Percentiles rank a stretch among this genome's conserved stretches.
Conservation (phyloP, 805 yeast species). For the Kluyveromyces wickerhamii region DNA sequence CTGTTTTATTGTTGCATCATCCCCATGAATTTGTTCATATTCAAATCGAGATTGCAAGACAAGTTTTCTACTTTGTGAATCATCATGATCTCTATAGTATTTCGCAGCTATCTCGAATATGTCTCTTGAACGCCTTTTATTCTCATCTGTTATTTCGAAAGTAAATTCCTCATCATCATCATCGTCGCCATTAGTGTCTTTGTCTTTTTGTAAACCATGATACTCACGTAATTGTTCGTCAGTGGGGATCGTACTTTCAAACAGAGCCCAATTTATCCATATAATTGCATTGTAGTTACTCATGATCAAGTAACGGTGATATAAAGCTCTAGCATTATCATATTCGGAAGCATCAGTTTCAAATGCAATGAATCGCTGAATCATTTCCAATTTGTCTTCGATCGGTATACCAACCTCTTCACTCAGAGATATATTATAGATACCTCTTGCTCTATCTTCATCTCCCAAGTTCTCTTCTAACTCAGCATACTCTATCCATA, state of each 20-base stretch:
- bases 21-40: conserved; percentile 62
- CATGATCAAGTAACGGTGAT: conserved; percentile 32
- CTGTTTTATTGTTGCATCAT: conserved; percentile 26
- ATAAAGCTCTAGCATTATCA: conserved; percentile 45
- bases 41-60: conserved; percentile 54
- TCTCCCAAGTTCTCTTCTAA: conserved; percentile 68
- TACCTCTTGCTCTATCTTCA: conserved; percentile 52
- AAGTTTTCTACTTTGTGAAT: conserved; percentile 39
- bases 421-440: conserved; percentile 44
- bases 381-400: conserved; percentile 21
- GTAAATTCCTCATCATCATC: conserved; percentile 40
- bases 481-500: conserved; percentile 59
- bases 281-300: conserved; percentile 30
- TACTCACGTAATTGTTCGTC: conserved; percentile 26
- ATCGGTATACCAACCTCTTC: conserved; percentile 16
- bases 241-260: conserved; percentile 61
- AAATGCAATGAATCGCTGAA: conserved; percentile 42
- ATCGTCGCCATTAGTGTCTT: conserved; percentile 29
- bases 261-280: conserved; percentile 64
- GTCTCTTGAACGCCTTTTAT: conserved; percentile 42
- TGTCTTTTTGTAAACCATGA: conserved; percentile 12
- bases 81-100: conserved; percentile 32
- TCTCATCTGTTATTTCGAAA: conserved; percentile 45
- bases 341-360: conserved; percentile 55
- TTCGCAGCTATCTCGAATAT: conserved; percentile 49